phyloP scores from a whole-genome alignment of 2,329 filamentous ascomycete species.

The Colletotrichum falcatum region DNA sequence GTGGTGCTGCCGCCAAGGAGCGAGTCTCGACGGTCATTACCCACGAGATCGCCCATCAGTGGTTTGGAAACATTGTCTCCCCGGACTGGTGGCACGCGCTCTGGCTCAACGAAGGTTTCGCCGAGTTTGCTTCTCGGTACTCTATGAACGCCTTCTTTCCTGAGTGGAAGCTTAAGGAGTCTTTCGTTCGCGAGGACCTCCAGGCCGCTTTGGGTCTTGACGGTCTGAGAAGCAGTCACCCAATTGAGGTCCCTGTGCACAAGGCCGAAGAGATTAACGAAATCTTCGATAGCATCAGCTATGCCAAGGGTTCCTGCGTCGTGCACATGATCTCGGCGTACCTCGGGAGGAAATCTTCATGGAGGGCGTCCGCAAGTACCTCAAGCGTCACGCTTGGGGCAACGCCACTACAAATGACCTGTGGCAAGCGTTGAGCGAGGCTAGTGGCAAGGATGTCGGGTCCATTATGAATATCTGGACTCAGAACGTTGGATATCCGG shows the following conservation, averaged over 20 bases:
- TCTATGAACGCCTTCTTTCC: constrained; percentile 95
- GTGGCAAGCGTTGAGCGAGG: constrained; percentile 88
- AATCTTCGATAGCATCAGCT: constrained; percentile 98
- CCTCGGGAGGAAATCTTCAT: constrained; percentile 91
- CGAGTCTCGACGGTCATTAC: constrained; percentile 95
- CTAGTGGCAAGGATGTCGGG: constrained; percentile 90
- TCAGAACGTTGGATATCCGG: constrained; percentile 94
- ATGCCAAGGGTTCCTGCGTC: constrained; percentile 96
- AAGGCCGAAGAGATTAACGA: constrained; percentile 96
- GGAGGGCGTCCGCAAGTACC: constrained; percentile 88
- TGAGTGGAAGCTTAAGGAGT: constrained; percentile 98
- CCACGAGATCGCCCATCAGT: constrained; percentile 96
- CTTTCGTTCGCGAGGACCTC: constrained; percentile 92
- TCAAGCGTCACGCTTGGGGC: constrained; percentile 96
- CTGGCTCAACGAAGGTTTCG: constrained; percentile 96
- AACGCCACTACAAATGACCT: constrained; percentile 94
- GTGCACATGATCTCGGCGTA: constrained; percentile 98
- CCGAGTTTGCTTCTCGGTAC: constrained; percentile 65
- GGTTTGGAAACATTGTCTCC: constrained; percentile 97
- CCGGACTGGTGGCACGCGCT: constrained; percentile 99
- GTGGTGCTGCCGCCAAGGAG: constrained; percentile 89
- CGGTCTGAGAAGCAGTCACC: constrained; percentile 92
- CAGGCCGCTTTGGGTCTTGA: constrained; percentile 90
- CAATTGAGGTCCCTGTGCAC: constrained; percentile 96
- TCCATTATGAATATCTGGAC: constrained; percentile 97